These are phyloP conservation scores for Fusarium foetens DNA, from an alignment of 2,329 filamentous ascomycete species.

Conservation along the genomic window DNA sequence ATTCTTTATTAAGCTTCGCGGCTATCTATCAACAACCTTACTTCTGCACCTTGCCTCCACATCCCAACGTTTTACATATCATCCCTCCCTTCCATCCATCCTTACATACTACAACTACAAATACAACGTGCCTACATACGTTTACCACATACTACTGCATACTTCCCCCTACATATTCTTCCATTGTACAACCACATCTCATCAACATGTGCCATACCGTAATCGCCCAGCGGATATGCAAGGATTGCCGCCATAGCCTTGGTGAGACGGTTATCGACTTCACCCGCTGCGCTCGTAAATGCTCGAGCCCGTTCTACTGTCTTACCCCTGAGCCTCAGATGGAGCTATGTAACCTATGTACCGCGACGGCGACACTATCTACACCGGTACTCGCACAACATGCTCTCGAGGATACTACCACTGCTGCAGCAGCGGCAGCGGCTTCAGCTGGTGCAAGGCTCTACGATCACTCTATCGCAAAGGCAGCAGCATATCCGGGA, in stretches of 20 bases:
- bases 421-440: conserved; percentile 15
- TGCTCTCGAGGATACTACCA: conserved; percentile 23
- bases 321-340: conserved; percentile 44
- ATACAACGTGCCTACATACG: neutral
- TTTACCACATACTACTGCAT: conserved; percentile 2
- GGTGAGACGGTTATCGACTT: conserved; percentile 47
- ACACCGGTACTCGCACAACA: conserved; percentile 45
- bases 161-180: neutral
- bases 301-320: conserved; percentile 46
- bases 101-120: neutral
- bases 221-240: conserved; percentile 46
- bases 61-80: conserved; percentile 4
- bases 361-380: conserved; percentile 32
- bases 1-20: conserved; percentile 22
- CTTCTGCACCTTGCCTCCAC: neutral
- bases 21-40: conserved; percentile 2
- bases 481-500: conserved; percentile 26
- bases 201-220: conserved; percentile 46
- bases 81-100: neutral
- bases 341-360: conserved; percentile 43
- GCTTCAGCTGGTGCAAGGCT: conserved; percentile 22
- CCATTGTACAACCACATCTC: conserved; percentile 18
- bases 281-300: conserved; percentile 45
- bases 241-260: conserved; percentile 41
- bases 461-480: conserved; percentile 35